Base-by-base conservation (phyloP, 2,329 filamentous ascomycete genomes). In the Colletotrichum destructivum region DNA sequence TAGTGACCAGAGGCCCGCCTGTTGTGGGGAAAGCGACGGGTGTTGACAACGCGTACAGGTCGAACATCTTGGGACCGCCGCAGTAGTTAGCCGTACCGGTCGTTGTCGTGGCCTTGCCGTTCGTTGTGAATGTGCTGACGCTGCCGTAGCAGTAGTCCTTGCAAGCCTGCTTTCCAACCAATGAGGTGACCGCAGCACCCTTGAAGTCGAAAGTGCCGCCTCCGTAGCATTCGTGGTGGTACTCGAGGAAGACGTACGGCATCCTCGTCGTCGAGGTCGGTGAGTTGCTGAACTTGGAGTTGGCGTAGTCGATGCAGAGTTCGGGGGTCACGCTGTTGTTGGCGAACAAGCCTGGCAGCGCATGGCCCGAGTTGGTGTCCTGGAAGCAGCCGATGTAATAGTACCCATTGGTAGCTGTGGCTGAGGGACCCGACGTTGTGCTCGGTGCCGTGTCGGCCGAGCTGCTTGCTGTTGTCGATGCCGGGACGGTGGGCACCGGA, bases 151-250 rank as follows among this genome's bases (percentile, higher is more conserved):
- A 78, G 56, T 74, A 74, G 54, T 78, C 72, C 26, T 75, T 81
- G 74, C 80, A 82, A 7, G 78, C 79, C 18, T 75, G 76, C 2
- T 72, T 73, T 31, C 79, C 80, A 6, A 77, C 72, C 4, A 81
- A 74, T 12, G 75, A 74, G 0, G 76, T 77, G 11, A 77, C 71
- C 7, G 73, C 72, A 23, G 66, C 73, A 60, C 75, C 75, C 51
- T 70, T 61, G 72, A 77, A 78, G 62, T 77, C 61, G 52, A 76
- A 72, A 6, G 38, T 73, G 18, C 69, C 76, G 6, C 76, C 79
- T 5, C 76, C 78, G 68, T 81, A 80, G 74, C 79, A 82, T 73
- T 81, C 79, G 64, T 77, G 74, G 52, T 81, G 79, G 70, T 81
- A 81, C 68, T 82, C 79, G 23, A 81, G 49, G 46, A 76, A 79